phyloP scores from a whole-genome alignment of 1,139 yeast genomes.

The Candida mesenterica region DNA sequence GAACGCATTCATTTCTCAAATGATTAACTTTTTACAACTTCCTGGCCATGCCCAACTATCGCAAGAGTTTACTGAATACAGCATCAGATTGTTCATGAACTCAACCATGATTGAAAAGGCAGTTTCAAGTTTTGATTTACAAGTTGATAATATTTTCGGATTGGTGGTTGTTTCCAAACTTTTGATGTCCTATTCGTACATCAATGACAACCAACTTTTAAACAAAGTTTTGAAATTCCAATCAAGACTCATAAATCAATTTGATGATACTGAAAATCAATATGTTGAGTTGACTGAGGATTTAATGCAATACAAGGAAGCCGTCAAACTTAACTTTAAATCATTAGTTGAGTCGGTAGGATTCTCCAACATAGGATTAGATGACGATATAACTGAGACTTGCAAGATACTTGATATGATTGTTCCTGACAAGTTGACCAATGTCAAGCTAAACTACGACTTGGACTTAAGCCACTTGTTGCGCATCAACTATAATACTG shows the following conservation, averaged over 20 bases:
- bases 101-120: slow-evolving; percentile 31
- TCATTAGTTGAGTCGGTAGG: slow-evolving; percentile 9
- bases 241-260: slow-evolving; percentile 45
- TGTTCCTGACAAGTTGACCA: slow-evolving; percentile 3
- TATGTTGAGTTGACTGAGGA: slow-evolving; percentile 42
- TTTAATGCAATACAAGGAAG: slow-evolving; percentile 25
- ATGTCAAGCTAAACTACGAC: slow-evolving; percentile 14
- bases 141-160: slow-evolving; percentile 37
- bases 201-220: slow-evolving; percentile 11
- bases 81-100: slow-evolving; percentile 25
- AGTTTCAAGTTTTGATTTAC: slow-evolving; percentile 28
- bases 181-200: slow-evolving; percentile 20
- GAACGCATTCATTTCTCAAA: slow-evolving; percentile 36
- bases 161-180: slow-evolving; percentile 26
- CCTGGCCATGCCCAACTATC: slow-evolving; percentile 6
- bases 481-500: slow-evolving; percentile 29
- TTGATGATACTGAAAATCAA: slow-evolving; percentile 52
- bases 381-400: slow-evolving; percentile 24
- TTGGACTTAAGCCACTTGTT: slow-evolving; percentile 31
- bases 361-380: slow-evolving; percentile 9
- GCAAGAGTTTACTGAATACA: slow-evolving; percentile 14
- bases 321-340: slow-evolving; percentile 21
- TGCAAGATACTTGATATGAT: slow-evolving; percentile 14
- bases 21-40: slow-evolving; percentile 22
- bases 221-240: slow-evolving; percentile 30